These are phyloP conservation scores for Fusarium falciforme DNA, from an alignment of 2,329 filamentous ascomycete genomes.

Conservation along the genomic window DNA sequence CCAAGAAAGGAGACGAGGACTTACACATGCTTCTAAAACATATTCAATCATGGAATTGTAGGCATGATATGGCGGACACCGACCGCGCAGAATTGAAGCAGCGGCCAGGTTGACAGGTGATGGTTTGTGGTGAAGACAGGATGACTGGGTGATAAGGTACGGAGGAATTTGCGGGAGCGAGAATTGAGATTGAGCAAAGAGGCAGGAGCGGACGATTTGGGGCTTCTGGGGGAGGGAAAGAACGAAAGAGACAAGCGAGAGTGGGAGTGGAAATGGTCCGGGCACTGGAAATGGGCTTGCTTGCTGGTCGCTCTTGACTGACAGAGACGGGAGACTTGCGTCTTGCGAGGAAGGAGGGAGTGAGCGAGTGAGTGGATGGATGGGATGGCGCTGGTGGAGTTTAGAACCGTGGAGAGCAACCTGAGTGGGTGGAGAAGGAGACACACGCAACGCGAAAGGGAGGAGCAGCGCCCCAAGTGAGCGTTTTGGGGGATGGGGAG, in stretches of 20 bases:
- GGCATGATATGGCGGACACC: constrained; percentile 50
- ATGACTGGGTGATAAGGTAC: constrained; percentile 1
- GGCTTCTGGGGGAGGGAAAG: constrained; percentile 28
- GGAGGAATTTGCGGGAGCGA: constrained; percentile 21
- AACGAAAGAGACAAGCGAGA: constrained; percentile 41
- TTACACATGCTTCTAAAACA: constrained; percentile 59
- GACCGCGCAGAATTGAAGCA: constrained; percentile 43
- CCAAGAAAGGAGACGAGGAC: constrained; percentile 33
- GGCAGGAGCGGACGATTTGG: constrained; percentile 30
- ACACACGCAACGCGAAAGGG: constrained; percentile 30
- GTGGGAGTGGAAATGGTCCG: constrained; percentile 33
- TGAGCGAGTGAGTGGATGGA: constrained; percentile 1
- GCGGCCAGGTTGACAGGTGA: constrained; percentile 29
- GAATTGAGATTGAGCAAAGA: constrained; percentile 34
- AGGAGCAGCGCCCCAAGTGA: constrained; percentile 17
- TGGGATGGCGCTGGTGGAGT: constrained; percentile 8
- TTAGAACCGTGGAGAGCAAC: constrained; percentile 4
- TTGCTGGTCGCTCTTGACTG: constrained; percentile 8
- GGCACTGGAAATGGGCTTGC: constrained; percentile 29
- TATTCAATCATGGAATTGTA: constrained; percentile 49
- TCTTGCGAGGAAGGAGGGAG: neutral
- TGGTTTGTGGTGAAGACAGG: constrained; percentile 3
- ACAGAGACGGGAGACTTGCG: neutral
- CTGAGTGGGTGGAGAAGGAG: constrained; percentile 28
- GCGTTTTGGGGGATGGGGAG: constrained; percentile 22